Evolutionary conservation across 2,329 filamentous ascomycete species (phyloP).

Genomic region (Fusarium pseudonygamai): DNA sequence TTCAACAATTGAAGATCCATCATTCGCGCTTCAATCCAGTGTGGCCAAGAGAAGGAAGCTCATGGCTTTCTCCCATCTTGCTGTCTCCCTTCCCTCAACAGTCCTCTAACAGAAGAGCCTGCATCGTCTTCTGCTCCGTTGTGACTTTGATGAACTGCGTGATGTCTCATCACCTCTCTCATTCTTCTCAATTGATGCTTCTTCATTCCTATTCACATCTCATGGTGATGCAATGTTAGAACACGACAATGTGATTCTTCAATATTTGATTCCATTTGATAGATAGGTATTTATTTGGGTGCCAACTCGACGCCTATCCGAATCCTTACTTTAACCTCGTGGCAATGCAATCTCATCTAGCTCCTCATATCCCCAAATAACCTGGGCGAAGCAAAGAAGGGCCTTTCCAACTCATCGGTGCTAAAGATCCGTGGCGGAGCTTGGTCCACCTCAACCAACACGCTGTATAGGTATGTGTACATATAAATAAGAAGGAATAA

Average conservation of each 20-base stretch:
- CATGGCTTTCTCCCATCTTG: background rate
- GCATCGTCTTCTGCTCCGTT: background rate
- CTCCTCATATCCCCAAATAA: slow-evolving; percentile 21
- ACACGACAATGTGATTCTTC: slow-evolving; percentile 26
- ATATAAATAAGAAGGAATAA: slow-evolving; percentile 59
- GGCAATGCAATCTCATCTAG: slow-evolving; percentile 58
- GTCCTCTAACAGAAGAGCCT: slow-evolving; percentile 3
- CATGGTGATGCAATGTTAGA: slow-evolving; percentile 8
- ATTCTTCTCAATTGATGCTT: background rate
- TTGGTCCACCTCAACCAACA: slow-evolving; percentile 63
- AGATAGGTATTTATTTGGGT: slow-evolving; percentile 52
- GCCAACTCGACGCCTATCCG: slow-evolving; percentile 70
- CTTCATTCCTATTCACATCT: background rate
- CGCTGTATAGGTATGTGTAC: slow-evolving; percentile 48
- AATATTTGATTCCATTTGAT: slow-evolving; percentile 46
- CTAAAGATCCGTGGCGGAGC: slow-evolving; percentile 72
- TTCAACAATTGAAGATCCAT: background rate
- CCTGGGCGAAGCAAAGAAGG: slow-evolving; percentile 44
- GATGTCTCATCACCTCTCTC: slow-evolving; percentile 8
- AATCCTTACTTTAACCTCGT: slow-evolving; percentile 78
- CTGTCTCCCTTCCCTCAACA: background rate
- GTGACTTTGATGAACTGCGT: slow-evolving; percentile 18
- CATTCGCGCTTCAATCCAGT: slow-evolving; percentile 6
- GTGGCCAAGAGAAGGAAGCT: background rate
- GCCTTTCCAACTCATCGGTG: slow-evolving; percentile 72